These are phyloP conservation scores for Cladosporium sp. DNA, from an alignment of 2,329 filamentous ascomycete species.

Conservation along the genomic window DNA sequence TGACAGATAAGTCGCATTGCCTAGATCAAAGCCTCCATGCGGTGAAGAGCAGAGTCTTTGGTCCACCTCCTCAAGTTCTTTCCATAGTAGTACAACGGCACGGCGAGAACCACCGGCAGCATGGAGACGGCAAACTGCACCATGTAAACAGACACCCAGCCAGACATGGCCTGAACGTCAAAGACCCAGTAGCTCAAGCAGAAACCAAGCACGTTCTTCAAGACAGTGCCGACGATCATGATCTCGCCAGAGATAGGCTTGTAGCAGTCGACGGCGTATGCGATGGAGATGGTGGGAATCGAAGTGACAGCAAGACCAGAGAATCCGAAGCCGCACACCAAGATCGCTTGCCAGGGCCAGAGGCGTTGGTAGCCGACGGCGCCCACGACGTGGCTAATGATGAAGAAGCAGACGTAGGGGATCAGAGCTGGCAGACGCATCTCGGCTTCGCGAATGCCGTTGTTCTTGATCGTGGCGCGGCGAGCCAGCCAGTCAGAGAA, in stretches of 20 bases:
- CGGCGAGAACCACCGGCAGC: conserved; percentile 35
- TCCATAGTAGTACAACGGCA: conserved; percentile 41
- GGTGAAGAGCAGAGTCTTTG: conserved; percentile 32
- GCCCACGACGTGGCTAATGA: conserved; percentile 46
- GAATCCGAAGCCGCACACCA: conserved; percentile 47
- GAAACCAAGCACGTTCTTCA: conserved; percentile 44
- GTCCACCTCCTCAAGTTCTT: conserved; percentile 40
- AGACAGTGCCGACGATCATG: conserved; percentile 42
- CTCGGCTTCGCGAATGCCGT: conserved; percentile 55
- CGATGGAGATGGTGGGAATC: conserved; percentile 41
- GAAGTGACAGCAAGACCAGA: conserved; percentile 39
- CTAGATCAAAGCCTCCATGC: conserved; percentile 33
- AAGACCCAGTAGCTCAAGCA: conserved; percentile 42
- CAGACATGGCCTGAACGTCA: conserved; percentile 34
- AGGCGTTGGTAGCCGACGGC: conserved; percentile 45
- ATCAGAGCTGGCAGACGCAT: conserved; percentile 56
- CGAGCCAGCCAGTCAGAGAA: conserved; percentile 52
- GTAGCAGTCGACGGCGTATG: conserved; percentile 46
- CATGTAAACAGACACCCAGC: conserved; percentile 42
- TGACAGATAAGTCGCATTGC: too few relatives aligned
- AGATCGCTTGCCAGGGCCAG: conserved; percentile 48
- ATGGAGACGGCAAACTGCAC: conserved; percentile 40
- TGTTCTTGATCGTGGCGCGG: conserved; percentile 49
- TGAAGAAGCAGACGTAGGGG: conserved; percentile 49
- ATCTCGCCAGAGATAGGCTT: conserved; percentile 45